These are phyloP conservation scores for Mimosa pudica DNA, from an alignment of 306 rosid genomes.

Conservation along the genomic window DNA sequence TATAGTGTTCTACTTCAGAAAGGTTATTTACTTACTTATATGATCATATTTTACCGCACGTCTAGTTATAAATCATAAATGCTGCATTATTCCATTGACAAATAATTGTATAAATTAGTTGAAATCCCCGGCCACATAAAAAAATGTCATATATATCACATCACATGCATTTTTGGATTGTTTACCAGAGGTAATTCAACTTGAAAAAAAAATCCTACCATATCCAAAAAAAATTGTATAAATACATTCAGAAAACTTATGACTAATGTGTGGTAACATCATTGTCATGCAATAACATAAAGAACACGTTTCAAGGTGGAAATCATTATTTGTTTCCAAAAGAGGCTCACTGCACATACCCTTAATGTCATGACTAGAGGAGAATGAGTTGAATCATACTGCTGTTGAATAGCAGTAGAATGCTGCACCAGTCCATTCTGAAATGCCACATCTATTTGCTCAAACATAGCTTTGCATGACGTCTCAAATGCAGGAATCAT, in stretches of 20 bases:
- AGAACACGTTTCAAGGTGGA: not conserved
- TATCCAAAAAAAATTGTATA: not conserved
- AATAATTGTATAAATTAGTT: not conserved
- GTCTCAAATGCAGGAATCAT: constrained; percentile 65
- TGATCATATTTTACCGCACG: not conserved
- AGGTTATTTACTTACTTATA: not conserved
- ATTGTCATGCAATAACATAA: too few species aligned
- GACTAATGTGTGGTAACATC: too few species aligned
- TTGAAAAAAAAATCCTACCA: not conserved
- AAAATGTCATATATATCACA: not conserved
- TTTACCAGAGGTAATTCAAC: not conserved
- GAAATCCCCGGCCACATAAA: constrained; percentile 11
- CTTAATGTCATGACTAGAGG: constrained; percentile 61
- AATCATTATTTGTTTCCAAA: constrained; percentile 25
- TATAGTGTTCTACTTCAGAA: not conserved
- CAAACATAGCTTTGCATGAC: constrained; percentile 72
- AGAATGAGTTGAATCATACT: constrained; percentile 67
- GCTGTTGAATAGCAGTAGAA: constrained; percentile 59
- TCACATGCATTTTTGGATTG: not conserved
- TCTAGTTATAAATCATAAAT: not conserved
- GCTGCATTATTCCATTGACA: not conserved
- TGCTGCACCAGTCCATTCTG: constrained; percentile 63
- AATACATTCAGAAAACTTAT: too few species aligned
- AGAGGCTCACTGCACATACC: constrained; percentile 48
- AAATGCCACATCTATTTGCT: constrained; percentile 63